Evolutionary conservation across 2,329 filamentous ascomycete species (phyloP).

Genomic region (Calonectria ilicicola): DNA sequence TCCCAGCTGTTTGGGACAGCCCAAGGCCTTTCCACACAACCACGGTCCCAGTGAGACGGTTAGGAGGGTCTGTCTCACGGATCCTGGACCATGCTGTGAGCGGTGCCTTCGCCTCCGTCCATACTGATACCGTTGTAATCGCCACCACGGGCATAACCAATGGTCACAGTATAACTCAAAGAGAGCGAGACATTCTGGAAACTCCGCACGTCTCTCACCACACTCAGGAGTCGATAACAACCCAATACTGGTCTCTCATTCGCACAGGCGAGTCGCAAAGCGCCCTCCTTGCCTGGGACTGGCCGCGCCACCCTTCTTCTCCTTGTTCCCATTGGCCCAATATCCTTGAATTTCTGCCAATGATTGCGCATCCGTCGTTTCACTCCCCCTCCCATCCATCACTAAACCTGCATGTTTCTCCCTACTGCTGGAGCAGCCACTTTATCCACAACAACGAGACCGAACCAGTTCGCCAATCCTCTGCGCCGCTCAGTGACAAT

Average conservation of each 20-base stretch:
- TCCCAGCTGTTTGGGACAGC: conserved; percentile 14
- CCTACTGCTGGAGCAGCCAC: conserved; percentile 26
- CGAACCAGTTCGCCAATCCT: conserved; percentile 43
- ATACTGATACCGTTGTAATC: conserved; percentile 8
- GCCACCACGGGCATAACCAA: conserved; percentile 10
- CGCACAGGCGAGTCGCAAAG: conserved; percentile 34
- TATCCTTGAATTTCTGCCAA: conserved; percentile 39
- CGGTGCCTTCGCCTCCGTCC: neutral
- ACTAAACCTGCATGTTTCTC: conserved; percentile 38
- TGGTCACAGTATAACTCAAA: conserved; percentile 13
- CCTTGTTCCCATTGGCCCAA: conserved; percentile 33
- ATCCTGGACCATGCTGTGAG: conserved; percentile 2
- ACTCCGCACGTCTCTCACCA: conserved; percentile 16
- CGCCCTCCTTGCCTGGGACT: conserved; percentile 32
- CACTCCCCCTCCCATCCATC: conserved; percentile 34
- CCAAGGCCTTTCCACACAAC: conserved; percentile 5
- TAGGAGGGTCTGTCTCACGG: conserved; percentile 13
- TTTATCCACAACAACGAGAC: conserved; percentile 30
- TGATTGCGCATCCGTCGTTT: conserved; percentile 35
- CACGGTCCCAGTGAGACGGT: conserved; percentile 16
- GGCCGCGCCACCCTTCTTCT: conserved; percentile 25
- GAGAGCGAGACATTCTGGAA: conserved; percentile 33
- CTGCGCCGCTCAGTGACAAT: conserved; percentile 10
- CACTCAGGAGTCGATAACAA: conserved; percentile 11
- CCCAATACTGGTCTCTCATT: conserved; percentile 31